Conservation (phyloP, 208 protist species). For the Leishmania turanica region DNA sequence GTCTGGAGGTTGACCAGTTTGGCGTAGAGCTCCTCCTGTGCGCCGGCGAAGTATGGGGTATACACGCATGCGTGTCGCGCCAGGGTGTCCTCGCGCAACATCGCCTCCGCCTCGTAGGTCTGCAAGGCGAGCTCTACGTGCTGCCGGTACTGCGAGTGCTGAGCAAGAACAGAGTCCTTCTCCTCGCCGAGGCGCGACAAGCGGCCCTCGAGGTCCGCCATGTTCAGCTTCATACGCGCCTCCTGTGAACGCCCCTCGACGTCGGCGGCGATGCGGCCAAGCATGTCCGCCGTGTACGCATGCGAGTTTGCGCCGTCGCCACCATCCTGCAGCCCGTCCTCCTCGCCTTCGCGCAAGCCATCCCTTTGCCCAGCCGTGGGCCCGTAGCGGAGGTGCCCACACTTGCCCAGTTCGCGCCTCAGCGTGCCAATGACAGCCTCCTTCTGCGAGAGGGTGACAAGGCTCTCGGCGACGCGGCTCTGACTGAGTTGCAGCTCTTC, state of each 20-base stretch:
- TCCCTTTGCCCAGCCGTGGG: not conserved
- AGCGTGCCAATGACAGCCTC: constrained; percentile 75
- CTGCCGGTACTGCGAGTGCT: constrained; percentile 77
- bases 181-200: constrained; percentile 53
- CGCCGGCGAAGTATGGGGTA: constrained; percentile 47
- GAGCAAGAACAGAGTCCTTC: constrained; percentile 62
- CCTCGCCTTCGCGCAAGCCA: constrained; percentile 12
- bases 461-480: constrained; percentile 68
- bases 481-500: constrained; percentile 70
- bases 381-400: constrained; percentile 27
- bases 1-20: constrained; percentile 31
- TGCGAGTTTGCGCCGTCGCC: not conserved
- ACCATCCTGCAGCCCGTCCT: not conserved
- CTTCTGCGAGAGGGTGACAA: constrained; percentile 80
- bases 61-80: constrained; percentile 52
- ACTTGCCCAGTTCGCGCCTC: constrained; percentile 66
- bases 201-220: constrained; percentile 63
- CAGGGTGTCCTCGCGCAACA: constrained; percentile 55
- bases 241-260: constrained; percentile 74
- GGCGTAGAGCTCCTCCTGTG: constrained; percentile 24
- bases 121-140: constrained; percentile 74
- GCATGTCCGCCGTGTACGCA: constrained; percentile 57
- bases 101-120: constrained; percentile 30
- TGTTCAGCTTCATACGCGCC: constrained; percentile 69
- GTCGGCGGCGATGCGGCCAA: constrained; percentile 68